Conservation (phyloP, 805 yeast species). For the Saccharomyces mikatae region DNA sequence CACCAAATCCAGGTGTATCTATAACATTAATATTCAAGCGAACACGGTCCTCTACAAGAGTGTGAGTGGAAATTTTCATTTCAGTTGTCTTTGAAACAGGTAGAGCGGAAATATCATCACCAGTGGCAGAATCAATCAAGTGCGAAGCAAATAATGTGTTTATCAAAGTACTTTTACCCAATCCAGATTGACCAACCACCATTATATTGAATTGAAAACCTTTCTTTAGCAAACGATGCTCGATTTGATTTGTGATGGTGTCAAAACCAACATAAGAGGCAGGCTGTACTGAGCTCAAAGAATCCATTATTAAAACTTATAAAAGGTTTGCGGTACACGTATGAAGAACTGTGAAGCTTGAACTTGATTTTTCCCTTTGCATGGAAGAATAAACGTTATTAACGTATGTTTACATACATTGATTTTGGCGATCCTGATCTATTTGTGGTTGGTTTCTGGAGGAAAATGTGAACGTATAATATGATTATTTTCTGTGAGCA, state of each 20-base stretch:
- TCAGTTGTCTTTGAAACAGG: slow-evolving; percentile 84
- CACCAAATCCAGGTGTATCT: slow-evolving; percentile 98
- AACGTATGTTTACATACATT: background rate
- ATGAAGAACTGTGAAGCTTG: background rate
- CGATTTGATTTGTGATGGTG: slow-evolving; percentile 91
- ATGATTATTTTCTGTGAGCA: background rate
- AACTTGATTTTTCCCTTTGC: background rate
- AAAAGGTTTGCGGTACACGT: background rate
- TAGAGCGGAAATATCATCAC: slow-evolving; percentile 57
- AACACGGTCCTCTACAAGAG: slow-evolving; percentile 78
- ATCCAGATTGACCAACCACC: slow-evolving; percentile 89
- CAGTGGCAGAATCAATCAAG: slow-evolving; percentile 57
- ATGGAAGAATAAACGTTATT: background rate
- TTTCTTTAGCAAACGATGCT: slow-evolving; percentile 78
- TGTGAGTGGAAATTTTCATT: slow-evolving; percentile 61
- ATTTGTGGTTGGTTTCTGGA: slow-evolving; percentile 1
- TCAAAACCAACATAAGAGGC: slow-evolving; percentile 89
- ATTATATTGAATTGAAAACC: slow-evolving; percentile 92
- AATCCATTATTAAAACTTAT: slow-evolving; percentile 1
- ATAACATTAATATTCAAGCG: slow-evolving; percentile 77
- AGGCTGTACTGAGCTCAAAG: slow-evolving; percentile 37
- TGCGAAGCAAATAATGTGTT: slow-evolving; percentile 86
- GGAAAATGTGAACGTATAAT: background rate
- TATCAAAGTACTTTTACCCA: slow-evolving; percentile 87
- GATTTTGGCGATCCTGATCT: background rate